Percentiles rank a stretch among this genome's conserved stretches.
These are phyloP conservation scores for Diaporthe sp. DNA, from an alignment of 2,329 filamentous ascomycete species.

Conservation along the genomic window DNA sequence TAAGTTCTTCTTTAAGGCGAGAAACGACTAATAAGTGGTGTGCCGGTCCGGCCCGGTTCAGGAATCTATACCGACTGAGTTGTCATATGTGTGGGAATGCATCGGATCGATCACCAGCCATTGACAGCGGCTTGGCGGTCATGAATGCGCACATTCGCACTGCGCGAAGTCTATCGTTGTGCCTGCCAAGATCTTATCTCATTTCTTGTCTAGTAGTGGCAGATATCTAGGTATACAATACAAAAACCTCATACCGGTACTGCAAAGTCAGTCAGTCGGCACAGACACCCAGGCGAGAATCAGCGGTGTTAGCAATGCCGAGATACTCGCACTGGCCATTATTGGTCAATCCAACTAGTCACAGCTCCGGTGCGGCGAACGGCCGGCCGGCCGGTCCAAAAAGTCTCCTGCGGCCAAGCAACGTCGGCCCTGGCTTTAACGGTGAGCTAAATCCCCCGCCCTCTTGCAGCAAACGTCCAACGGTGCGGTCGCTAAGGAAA, in stretches of 20 bases:
- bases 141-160: not conserved
- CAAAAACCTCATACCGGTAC: too few species aligned
- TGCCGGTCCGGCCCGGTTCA: constrained; percentile 29
- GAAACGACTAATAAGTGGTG: constrained; percentile 6
- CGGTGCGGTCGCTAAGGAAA: not conserved
- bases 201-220: not conserved
- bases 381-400: constrained; percentile 18
- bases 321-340: constrained; percentile 21
- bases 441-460: constrained; percentile 18
- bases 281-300: not conserved
- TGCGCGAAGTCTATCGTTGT: not conserved
- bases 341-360: constrained; percentile 35
- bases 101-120: constrained; percentile 18
- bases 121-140: not conserved
- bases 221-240: not conserved
- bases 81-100: not conserved
- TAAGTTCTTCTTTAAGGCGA: constrained; percentile 1
- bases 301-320: constrained; percentile 22
- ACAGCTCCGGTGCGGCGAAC: constrained; percentile 26
- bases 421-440: constrained; percentile 12
- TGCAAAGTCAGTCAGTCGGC: not conserved
- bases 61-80: not conserved
- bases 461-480: constrained; percentile 14
- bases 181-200: not conserved
- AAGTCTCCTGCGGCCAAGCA: constrained; percentile 2